These are phyloP conservation scores for Monosporascus sp. DNA, from an alignment of 2,329 filamentous ascomycete species.

Conservation along the genomic window DNA sequence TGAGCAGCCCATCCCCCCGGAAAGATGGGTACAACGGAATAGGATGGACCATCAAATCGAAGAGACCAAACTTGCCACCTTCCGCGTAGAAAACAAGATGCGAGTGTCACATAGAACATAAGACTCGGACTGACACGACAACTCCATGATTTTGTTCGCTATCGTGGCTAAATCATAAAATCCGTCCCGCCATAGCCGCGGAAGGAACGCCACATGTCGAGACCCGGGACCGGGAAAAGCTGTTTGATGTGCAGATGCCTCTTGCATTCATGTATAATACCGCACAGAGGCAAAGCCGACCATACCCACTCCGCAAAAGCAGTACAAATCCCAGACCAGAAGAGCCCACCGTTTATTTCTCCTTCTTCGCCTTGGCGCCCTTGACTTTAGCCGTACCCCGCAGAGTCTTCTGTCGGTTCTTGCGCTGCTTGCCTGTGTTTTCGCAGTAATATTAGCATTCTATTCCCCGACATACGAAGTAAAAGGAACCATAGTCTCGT, in stretches of 20 bases:
- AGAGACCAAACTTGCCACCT: not conserved
- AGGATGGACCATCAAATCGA: too few species aligned
- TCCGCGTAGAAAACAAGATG: slow-evolving; percentile 7
- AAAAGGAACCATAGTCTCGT: not conserved
- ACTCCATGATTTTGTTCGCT: slow-evolving; percentile 31
- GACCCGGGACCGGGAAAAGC: slow-evolving; percentile 1
- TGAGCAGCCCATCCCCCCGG: not conserved
- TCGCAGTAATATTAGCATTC: slow-evolving; percentile 6
- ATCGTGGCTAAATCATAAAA: slow-evolving; percentile 29
- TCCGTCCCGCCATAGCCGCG: slow-evolving; percentile 24
- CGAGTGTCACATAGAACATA: not conserved
- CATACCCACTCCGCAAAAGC: slow-evolving; percentile 26
- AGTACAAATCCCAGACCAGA: slow-evolving; percentile 22
- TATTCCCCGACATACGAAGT: slow-evolving; percentile 1
- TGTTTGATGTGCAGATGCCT: slow-evolving; percentile 16
- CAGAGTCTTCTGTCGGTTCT: slow-evolving; percentile 99
- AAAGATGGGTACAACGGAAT: too few species aligned
- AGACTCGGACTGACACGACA: slow-evolving; percentile 13
- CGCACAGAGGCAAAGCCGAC: slow-evolving; percentile 31
- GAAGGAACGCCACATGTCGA: slow-evolving; percentile 10
- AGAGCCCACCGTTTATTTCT: slow-evolving; percentile 61
- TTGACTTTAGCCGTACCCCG: slow-evolving; percentile 98
- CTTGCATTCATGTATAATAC: slow-evolving; percentile 23
- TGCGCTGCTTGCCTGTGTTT: slow-evolving; percentile 93
- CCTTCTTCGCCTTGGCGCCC: slow-evolving; percentile 92